Percentiles rank a stretch among this genome's conserved stretches.
Conservation (phyloP, 2,329 filamentous ascomycete species). For the Phaeoacremonium minimum region DNA sequence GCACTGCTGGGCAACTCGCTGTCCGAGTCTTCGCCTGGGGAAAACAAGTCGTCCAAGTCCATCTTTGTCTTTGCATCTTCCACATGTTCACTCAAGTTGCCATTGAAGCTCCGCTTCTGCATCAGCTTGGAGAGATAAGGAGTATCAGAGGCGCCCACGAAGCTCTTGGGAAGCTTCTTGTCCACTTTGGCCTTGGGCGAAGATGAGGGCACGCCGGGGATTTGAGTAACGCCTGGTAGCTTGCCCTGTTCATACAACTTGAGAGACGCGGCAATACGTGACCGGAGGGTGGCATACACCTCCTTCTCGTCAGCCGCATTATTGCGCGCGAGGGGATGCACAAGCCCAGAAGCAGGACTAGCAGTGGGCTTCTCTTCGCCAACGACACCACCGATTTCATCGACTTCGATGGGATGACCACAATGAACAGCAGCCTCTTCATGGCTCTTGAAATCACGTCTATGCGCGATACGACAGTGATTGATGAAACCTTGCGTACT, state of each 20-base stretch:
- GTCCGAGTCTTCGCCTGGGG: conserved; percentile 51
- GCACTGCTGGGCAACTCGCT: too few relatives aligned
- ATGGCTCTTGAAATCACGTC: conserved; percentile 90
- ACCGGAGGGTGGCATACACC: conserved; percentile 43
- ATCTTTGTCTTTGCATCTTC: conserved; percentile 53
- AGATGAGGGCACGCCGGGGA: conserved; percentile 27
- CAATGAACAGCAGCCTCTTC: conserved; percentile 88
- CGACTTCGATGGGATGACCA: conserved; percentile 74
- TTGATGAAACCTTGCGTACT: conserved; percentile 99
- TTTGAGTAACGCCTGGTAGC: conserved; percentile 41
- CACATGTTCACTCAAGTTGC: conserved; percentile 56
- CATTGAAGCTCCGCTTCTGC: conserved; percentile 54
- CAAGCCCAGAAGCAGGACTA: conserved; percentile 40
- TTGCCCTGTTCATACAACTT: conserved; percentile 47
- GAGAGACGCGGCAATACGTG: conserved; percentile 50
- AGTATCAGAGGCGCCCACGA: conserved; percentile 52
- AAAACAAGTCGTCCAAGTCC: conserved; percentile 42
- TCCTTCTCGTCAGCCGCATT: conserved; percentile 51
- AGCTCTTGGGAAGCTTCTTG: conserved; percentile 26
- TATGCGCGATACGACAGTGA: conserved; percentile 94
- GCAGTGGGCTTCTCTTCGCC: conserved; percentile 31
- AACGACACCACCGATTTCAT: conserved; percentile 48
- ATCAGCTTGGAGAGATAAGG: conserved; percentile 66
- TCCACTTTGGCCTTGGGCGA: conserved; percentile 14
- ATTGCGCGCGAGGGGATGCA: conserved; percentile 58